A percentile compares a stretch with the other conserved stretches of the same genome.
Evolutionary conservation across 1,284 basidiomycete species (phyloP).

Genomic region (Rhodotorula sp.): DNA sequence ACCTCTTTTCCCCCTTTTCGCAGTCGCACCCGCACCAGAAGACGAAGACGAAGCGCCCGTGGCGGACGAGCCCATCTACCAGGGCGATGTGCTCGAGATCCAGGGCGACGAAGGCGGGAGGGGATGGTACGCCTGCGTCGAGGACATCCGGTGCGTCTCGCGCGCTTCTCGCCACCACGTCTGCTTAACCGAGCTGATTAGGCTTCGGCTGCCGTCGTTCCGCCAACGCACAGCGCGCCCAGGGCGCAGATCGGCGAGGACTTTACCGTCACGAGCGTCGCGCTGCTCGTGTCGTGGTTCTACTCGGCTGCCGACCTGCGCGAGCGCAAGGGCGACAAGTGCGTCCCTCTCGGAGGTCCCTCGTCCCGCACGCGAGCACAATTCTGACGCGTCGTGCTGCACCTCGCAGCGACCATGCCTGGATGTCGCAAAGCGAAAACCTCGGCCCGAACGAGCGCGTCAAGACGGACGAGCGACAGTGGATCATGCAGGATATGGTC

Average conservation of each 20-base stretch:
- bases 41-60: not conserved
- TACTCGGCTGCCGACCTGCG: not conserved
- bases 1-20: not conserved
- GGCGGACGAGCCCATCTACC: not conserved
- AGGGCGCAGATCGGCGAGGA: not conserved
- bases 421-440: not conserved
- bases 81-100: constrained; percentile 7
- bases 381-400: no score
- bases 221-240: no score
- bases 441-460: constrained; percentile 20
- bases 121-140: constrained; percentile 2
- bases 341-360: not conserved
- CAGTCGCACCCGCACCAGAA: not conserved
- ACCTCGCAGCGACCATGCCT: not conserved
- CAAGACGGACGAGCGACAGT: not conserved
- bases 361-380: no score
- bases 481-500: not conserved
- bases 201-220: no score
- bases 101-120: not conserved
- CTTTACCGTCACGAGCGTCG: not conserved
- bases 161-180: not conserved
- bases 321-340: not conserved
- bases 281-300: not conserved
- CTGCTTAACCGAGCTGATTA: no score
- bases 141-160: not conserved